Conservation (phyloP, 2,329 filamentous ascomycete species). For the Penicillium hesseltinei region DNA sequence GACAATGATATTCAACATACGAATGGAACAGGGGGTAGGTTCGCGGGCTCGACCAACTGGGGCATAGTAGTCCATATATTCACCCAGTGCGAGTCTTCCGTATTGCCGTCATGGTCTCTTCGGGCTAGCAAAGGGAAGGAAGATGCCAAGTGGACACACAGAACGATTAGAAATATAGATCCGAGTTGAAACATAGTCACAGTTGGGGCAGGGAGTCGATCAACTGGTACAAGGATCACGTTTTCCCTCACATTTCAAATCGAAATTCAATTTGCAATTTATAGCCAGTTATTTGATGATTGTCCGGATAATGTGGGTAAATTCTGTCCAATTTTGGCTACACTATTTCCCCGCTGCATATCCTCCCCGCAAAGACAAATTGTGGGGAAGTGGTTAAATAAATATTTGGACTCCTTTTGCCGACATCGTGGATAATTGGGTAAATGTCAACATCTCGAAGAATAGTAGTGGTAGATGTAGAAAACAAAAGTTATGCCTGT, state of each 20-base stretch:
- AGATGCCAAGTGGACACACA: neutral
- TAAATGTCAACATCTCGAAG: neutral
- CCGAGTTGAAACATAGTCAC: neutral
- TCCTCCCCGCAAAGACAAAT: neutral
- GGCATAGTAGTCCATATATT: constrained; percentile 66
- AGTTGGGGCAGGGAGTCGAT: neutral
- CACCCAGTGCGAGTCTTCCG: constrained; percentile 51
- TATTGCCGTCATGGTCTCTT: neutral
- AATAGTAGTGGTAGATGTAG: no score
- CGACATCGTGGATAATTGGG: neutral
- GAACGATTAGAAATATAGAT: neutral
- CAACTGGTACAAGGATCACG: neutral
- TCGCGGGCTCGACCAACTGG: constrained; percentile 61
- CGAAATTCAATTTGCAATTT: neutral
- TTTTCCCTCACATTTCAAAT: neutral
- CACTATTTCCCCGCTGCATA: neutral
- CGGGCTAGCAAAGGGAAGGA: neutral
- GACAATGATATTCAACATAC: constrained; percentile 19
- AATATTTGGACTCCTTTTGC: neutral
- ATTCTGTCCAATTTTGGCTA: neutral
- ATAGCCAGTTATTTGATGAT: neutral
- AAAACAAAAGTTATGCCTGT: neutral
- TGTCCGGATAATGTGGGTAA: constrained; percentile 3
- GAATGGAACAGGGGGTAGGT: constrained; percentile 61
- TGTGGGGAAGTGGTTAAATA: constrained; percentile 2